Base-by-base conservation (phyloP, 2,329 filamentous ascomycete genomes). In the Amesomyces nigricolor region DNA sequence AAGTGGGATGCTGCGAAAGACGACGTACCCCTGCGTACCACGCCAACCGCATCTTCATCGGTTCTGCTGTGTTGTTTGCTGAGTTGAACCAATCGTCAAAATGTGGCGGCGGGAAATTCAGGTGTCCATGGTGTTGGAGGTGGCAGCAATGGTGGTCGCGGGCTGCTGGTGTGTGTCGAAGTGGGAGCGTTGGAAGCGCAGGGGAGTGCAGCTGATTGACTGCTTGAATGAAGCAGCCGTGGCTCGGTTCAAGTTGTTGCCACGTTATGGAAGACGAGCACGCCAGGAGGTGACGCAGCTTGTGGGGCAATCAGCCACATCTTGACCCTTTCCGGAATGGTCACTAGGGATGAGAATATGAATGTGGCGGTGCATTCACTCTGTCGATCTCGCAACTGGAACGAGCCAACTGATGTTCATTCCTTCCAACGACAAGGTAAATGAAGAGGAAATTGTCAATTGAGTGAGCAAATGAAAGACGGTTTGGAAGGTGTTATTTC, bases 11-110 rank as follows among this genome's bases (percentile, higher is more conserved):
- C 3, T 43, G 30, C 14, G 37, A 46, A n/a, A 54, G 6, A 22
- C 32, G 32, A 56, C 79, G 69, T 78, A 82, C 80, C 75, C 79
- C 79, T 66, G 79, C 78, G 67, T 83, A 83, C 78, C 79, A 82
- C 61, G 74, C 73, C 63, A 83, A 70, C 68, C 80, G 78, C 80
- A 83, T 82, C 65, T 71, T 78, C 67, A 68, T 61, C 22, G 49
- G 50, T 51, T 37, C 45, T 6, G 26, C 43, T 43, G 39, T 40
- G 54, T 22, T 30, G 30, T 32, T 49, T 42, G 42, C 53, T 56
- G 37, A 50, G 55, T 59, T 50, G 45, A 35, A 35, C 30, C 37
- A 51, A 53, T 19, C 13, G 22, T 51, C 19, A 45, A 56, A 42
- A 44, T 19, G 30, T 44, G 39, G 54, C 19, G 43, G 29, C 22